phyloP scores from a whole-genome alignment of 129 eudicot genomes.

The Ambrosia artemisiifolia region DNA sequence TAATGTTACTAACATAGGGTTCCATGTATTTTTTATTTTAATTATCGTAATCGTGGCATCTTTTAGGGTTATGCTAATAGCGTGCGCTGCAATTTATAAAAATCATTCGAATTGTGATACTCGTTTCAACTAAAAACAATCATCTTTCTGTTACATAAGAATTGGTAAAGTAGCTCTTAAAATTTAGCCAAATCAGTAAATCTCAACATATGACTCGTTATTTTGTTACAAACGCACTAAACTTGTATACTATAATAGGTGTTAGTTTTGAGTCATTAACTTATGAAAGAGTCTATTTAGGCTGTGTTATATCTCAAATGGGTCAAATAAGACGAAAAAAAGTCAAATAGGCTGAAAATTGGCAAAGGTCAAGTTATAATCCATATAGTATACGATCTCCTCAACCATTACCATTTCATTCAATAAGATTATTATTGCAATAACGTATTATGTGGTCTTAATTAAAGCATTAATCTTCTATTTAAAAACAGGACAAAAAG shows the following conservation, averaged over 20 bases:
- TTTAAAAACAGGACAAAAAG: not conserved
- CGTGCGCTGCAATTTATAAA: too few species aligned
- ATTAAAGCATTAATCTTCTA: not conserved
- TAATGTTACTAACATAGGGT: too few species aligned
- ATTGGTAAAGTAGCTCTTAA: not conserved
- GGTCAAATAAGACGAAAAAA: not conserved
- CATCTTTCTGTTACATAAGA: conserved; percentile 9
- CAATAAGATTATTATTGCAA: not conserved
- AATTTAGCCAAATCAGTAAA: too few species aligned
- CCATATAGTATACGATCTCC: not conserved
- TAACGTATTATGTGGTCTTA: not conserved
- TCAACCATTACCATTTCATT: not conserved
- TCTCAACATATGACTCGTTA: too few species aligned
- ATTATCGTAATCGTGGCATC: too few species aligned
- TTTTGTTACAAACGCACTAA: too few species aligned
- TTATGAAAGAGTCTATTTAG: too few species aligned
- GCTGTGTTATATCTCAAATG: not conserved
- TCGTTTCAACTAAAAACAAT: not conserved
- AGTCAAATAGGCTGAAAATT: not conserved
- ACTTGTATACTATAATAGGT: too few species aligned
- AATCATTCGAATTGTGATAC: too few species aligned
- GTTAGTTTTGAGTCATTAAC: too few species aligned
- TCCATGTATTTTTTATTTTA: too few species aligned
- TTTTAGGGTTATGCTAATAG: too few species aligned
- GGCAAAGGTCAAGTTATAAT: not conserved